These are phyloP conservation scores for Atractiella rhizophila DNA, from an alignment of 768 basidiomycete genomes.

Conservation along the genomic window DNA sequence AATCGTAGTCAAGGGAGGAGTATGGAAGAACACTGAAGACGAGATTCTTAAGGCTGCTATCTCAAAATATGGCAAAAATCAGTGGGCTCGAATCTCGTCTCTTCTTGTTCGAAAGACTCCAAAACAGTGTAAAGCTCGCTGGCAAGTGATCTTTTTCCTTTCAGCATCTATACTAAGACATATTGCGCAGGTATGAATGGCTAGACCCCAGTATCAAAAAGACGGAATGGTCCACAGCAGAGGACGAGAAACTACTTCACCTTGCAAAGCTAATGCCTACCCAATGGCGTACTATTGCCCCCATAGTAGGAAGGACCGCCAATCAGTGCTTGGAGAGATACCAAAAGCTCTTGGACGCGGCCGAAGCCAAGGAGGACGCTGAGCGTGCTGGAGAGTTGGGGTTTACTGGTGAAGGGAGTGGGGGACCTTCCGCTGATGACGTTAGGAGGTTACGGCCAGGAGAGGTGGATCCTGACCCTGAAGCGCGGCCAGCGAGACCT, in stretches of 20 bases:
- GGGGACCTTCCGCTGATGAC: slow-evolving; percentile 73
- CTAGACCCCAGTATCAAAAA: slow-evolving; percentile 98
- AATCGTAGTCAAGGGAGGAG: slow-evolving; percentile 16
- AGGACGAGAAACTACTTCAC: slow-evolving; percentile 94
- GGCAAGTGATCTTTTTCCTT: slow-evolving; percentile 3
- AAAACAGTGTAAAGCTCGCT: slow-evolving; percentile 67
- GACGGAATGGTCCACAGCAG: slow-evolving; percentile 98
- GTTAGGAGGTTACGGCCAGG: slow-evolving; percentile 69
- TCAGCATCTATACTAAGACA: too few species aligned
- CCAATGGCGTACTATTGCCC: slow-evolving; percentile 97
- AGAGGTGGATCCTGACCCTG: slow-evolving; percentile 96
- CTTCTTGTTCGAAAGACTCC: slow-evolving; percentile 93
- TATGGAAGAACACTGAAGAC: slow-evolving; percentile 60
- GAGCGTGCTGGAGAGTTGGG: slow-evolving; percentile 93
- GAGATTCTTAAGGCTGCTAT: slow-evolving; percentile 98
- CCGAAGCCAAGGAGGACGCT: slow-evolving; percentile 83
- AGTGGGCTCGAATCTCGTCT: slow-evolving; percentile 97
- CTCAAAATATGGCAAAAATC: slow-evolving; percentile 31
- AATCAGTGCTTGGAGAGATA: slow-evolving; percentile 95
- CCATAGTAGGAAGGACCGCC: slow-evolving; percentile 89
- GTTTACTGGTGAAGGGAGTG: slow-evolving; percentile 55
- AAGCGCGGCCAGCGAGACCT: slow-evolving; percentile 89
- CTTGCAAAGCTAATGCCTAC: slow-evolving; percentile 98
- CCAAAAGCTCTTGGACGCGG: slow-evolving; percentile 90
- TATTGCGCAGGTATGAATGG: slow-evolving; percentile 84